Percentiles rank a stretch among this genome's conserved stretches.
Evolutionary conservation across 257 asterid genomes (phyloP).

Genomic region (Rubia yunnanensis): DNA sequence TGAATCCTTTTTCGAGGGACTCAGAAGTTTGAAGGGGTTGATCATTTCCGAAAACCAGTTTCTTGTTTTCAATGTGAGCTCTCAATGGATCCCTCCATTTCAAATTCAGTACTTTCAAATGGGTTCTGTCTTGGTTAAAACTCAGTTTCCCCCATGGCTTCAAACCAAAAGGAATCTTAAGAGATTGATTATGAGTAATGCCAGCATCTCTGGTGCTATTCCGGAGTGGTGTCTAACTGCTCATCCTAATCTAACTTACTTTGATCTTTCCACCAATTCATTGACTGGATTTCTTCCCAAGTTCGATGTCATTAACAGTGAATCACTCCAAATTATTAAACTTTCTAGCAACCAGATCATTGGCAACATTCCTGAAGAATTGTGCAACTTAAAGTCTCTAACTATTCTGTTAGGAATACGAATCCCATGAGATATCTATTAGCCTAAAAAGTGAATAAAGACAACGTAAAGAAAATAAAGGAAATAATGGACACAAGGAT

Average conservation of each 20-base stretch:
- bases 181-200: neutral
- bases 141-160: neutral
- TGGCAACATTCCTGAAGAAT: neutral
- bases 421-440: too few species aligned
- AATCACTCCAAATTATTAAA: neutral
- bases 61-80: slow-evolving; percentile 12
- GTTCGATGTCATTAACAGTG: neutral
- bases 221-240: neutral
- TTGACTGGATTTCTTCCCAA: neutral
- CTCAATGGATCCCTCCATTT: neutral
- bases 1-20: slow-evolving; percentile 9
- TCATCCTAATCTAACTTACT: neutral
- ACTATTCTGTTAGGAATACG: too few species aligned
- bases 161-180: neutral
- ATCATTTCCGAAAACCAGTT: neutral
- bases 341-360: neutral
- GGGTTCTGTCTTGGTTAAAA: neutral
- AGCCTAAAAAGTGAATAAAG: too few species aligned
- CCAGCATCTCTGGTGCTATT: neutral
- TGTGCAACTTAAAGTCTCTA: neutral
- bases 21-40: neutral
- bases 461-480: too few species aligned
- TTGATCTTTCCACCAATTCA: slow-evolving; percentile 8
- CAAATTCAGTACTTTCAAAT: slow-evolving; percentile 6
- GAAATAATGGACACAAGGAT: too few species aligned